These are phyloP conservation scores for Coemansia sp. DNA, from an alignment of 192 early-diverging fungal species.

Conservation along the genomic window DNA sequence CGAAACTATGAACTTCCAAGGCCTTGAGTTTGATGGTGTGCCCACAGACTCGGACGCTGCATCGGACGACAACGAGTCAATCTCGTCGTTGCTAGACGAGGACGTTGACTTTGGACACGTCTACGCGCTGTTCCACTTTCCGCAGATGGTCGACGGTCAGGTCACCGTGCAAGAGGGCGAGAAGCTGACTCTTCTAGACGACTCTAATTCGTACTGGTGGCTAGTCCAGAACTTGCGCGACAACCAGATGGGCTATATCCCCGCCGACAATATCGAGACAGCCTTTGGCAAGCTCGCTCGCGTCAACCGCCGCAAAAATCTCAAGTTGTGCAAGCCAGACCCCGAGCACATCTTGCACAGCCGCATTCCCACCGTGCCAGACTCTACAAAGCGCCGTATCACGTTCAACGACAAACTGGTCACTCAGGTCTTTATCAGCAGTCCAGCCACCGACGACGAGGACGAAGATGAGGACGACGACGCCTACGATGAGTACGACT, in stretches of 20 bases:
- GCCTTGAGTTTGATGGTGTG: conserved; percentile 48
- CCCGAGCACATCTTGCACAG: conserved; percentile 36
- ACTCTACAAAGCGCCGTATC: conserved; percentile 24
- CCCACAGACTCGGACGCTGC: conserved; percentile 34
- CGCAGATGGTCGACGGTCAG: conserved; percentile 74
- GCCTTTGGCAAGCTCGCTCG: conserved; percentile 65
- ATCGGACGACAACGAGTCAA: conserved; percentile 36
- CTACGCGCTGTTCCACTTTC: conserved; percentile 73
- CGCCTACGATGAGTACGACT: conserved; percentile 35
- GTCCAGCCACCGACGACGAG: conserved; percentile 28
- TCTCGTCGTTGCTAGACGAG: conserved; percentile 41
- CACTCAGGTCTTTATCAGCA: conserved; percentile 37
- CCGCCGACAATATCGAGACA: conserved; percentile 68
- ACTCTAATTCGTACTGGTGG: conserved; percentile 77
- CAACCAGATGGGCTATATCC: conserved; percentile 73
- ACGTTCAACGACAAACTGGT: conserved; percentile 39
- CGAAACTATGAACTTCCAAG: conserved; percentile 41
- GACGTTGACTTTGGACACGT: conserved; percentile 63
- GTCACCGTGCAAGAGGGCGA: conserved; percentile 70
- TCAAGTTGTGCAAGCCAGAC: conserved; percentile 49
- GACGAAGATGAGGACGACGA: conserved; percentile 37
- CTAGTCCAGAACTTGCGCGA: conserved; percentile 58
- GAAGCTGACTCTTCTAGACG: conserved; percentile 69
- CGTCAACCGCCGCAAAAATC: conserved; percentile 64
- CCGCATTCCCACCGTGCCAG: conserved; percentile 18